These are phyloP conservation scores for Alternaria sp. DNA, from an alignment of 2,329 filamentous ascomycete species.

Conservation along the genomic window DNA sequence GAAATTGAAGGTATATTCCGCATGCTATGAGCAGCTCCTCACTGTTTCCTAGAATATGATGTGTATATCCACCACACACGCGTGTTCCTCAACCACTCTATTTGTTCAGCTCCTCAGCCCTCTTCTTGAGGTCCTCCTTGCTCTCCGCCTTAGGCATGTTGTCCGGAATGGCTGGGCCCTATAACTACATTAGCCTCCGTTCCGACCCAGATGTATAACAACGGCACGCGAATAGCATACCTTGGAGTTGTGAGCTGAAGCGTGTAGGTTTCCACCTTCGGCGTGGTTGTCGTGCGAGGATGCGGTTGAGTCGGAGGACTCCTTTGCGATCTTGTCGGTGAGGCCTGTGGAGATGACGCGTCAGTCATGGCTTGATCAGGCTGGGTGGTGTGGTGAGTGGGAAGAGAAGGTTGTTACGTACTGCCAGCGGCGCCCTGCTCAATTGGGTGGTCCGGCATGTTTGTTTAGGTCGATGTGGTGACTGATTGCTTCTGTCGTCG, in stretches of 20 bases:
- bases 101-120: constrained; percentile 59
- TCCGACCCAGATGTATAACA: not conserved
- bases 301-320: constrained; percentile 51
- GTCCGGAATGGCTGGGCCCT: constrained; percentile 55
- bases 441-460: constrained; percentile 52
- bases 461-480: constrained; percentile 24
- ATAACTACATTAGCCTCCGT: constrained; percentile 12
- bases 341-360: constrained; percentile 40
- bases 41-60: no score
- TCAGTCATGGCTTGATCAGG: not conserved
- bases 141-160: constrained; percentile 53
- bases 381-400: not conserved
- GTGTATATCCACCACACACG: not conserved
- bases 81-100: constrained; percentile 20
- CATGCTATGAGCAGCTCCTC: no score
- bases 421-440: constrained; percentile 50
- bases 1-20: no score
- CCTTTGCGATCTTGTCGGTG: constrained; percentile 55
- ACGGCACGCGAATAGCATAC: constrained; percentile 25
- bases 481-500: constrained; percentile 5
- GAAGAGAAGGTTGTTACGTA: constrained; percentile 29
- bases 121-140: constrained; percentile 58
- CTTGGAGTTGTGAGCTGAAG: constrained; percentile 51
- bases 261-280: constrained; percentile 41
- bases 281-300: constrained; percentile 45